A percentile compares a stretch with the other conserved stretches of the same genome.
Evolutionary conservation across 208 protist genomes (phyloP).

Genomic region (Trypanosomatidae sp.): DNA sequence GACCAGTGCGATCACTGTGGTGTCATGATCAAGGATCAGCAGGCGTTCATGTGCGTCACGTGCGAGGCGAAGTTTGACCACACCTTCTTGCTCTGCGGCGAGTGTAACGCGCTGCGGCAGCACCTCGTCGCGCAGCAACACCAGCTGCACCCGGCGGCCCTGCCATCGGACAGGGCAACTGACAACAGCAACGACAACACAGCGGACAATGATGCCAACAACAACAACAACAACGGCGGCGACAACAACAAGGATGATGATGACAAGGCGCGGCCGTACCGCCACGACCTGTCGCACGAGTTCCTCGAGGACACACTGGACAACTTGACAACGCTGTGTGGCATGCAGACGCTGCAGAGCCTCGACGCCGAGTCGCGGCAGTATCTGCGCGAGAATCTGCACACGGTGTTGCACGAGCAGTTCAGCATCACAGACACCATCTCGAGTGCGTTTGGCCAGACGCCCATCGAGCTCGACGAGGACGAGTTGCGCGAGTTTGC

Average conservation of each 20-base stretch:
- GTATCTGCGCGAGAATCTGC: constrained; percentile 15
- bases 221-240: neutral
- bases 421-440: constrained; percentile 17
- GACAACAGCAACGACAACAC: neutral
- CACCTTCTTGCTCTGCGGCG: constrained; percentile 50
- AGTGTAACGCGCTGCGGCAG: constrained; percentile 52
- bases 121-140: constrained; percentile 1
- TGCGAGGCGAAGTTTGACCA: constrained; percentile 46
- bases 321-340: constrained; percentile 46
- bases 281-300: constrained; percentile 53
- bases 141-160: constrained; percentile 1
- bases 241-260: neutral
- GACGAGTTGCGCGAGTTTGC: constrained; percentile 23
- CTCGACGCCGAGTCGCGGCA: constrained; percentile 18
- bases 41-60: constrained; percentile 64
- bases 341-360: constrained; percentile 48
- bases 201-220: neutral
- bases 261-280: constrained; percentile 10
- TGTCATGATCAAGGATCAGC: constrained; percentile 20
- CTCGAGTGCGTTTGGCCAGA: constrained; percentile 19
- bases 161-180: neutral
- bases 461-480: constrained; percentile 22
- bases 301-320: constrained; percentile 78
- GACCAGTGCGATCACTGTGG: constrained; percentile 62
- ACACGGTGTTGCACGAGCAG: constrained; percentile 6